Evolutionary conservation across 306 rosid species (phyloP).

Genomic region (Senna siamea): DNA sequence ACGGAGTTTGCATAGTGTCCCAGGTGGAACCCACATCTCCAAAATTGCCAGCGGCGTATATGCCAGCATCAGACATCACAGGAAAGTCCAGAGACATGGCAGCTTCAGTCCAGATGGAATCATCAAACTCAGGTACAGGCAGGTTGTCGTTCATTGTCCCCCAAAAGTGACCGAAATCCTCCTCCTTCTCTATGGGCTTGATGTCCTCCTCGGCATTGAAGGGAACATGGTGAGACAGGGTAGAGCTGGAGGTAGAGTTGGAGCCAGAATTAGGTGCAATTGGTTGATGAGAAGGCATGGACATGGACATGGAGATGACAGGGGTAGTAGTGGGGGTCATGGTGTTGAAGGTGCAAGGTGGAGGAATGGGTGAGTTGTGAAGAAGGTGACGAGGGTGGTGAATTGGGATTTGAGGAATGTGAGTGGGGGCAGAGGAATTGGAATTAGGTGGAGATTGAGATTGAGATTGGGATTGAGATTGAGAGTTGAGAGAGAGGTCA

Average conservation of each 20-base stretch:
- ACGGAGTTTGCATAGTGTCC: constrained; percentile 56
- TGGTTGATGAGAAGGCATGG: constrained; percentile 34
- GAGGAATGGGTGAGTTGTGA: neutral
- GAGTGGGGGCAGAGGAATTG: too few species aligned
- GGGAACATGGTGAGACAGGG: constrained; percentile 1
- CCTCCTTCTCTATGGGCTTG: constrained; percentile 10
- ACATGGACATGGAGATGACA: neutral
- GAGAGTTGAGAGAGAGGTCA: constrained; percentile 21
- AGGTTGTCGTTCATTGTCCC: constrained; percentile 43
- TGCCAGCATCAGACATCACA: constrained; percentile 35
- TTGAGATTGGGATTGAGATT: constrained; percentile 1
- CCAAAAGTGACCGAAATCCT: constrained; percentile 48
- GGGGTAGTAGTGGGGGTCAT: neutral
- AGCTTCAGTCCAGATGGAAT: constrained; percentile 77
- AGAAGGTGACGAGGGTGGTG: neutral
- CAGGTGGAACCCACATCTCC: constrained; percentile 45
- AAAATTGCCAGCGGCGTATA: constrained; percentile 35
- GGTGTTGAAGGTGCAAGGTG: constrained; percentile 1
- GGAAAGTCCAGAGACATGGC: constrained; percentile 71
- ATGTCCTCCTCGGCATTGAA: neutral
- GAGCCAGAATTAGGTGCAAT: neutral
- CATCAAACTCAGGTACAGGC: constrained; percentile 54
- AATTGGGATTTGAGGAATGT: constrained; percentile 1
- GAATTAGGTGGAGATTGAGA: too few species aligned
- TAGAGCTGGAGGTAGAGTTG: constrained; percentile 10